Base-by-base conservation (phyloP, 345 rosid species). In the Syzygium jambos region DNA sequence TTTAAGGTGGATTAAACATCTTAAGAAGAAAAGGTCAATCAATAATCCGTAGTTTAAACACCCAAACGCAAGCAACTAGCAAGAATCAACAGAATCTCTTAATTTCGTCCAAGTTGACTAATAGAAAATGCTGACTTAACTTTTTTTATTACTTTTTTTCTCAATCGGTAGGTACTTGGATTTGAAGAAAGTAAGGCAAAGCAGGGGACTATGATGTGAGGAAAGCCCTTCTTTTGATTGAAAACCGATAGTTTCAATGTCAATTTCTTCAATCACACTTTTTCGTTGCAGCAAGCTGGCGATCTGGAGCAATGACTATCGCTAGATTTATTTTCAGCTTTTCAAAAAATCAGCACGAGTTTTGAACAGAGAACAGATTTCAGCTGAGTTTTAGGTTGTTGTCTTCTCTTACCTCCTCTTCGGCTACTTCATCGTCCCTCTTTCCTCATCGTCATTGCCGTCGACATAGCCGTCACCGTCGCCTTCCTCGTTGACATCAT, bases 401-500 rank as follows among this genome's bases (percentile, higher is more conserved):
- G 34, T 84, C 23, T 1, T 27, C 41, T 53, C 17, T 53, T 8
- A 38, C 84, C 84, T 78, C 84, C n/a, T 43, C 52, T 78, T 43
- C 84, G 15, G 51, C 84, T 78, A 21, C 96, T 0, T 90, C 95
- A 0, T 91, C 94, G 3, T 92, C 93, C 3, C 78, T 93, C 3
- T 92, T 7, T 89, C 95, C 0, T 91, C 96, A 0, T 89, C 95
- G 0, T 90, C 95, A 1, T 92, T 93, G 0, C 87, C 92, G 0
- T 90, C 22, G 3, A 17, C 7, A 17, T 52, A 16, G 5, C 53
- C 53, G 4, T 52, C 15, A 5, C 23, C 57, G 17, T 19, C 7
- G 57, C 57, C 57, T 54, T 21, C 57, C 25, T 21, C 4, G 4
- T 22, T 54, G 57, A 54, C 57, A 54, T 54, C 7, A 9, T 54